These are phyloP conservation scores for Ensete glaucum DNA, from an alignment of 176 grass and related monocot species.

Conservation along the genomic window DNA sequence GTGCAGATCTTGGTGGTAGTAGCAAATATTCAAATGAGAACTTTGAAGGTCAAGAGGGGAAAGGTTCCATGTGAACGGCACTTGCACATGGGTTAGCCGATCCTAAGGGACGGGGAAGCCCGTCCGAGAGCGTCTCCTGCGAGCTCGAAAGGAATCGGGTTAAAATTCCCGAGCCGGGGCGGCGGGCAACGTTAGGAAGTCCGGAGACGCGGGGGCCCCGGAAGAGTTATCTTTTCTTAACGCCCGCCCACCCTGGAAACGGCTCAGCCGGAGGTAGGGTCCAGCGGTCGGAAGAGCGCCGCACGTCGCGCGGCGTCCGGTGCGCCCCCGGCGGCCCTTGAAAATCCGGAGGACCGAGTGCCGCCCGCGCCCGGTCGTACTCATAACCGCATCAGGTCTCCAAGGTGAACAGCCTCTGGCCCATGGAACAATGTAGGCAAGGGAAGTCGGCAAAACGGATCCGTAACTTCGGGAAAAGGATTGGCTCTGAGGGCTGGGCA, in stretches of 20 bases:
- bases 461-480: slow-evolving; percentile 40
- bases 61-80: slow-evolving; percentile 47
- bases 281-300: slow-evolving; percentile 46
- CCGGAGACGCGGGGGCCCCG: no score
- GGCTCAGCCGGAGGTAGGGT: slow-evolving; percentile 39
- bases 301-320: slow-evolving; percentile 51
- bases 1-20: slow-evolving; percentile 49
- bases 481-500: slow-evolving; percentile 39
- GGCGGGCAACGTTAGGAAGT: no score
- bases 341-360: slow-evolving; percentile 50
- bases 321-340: slow-evolving; percentile 51
- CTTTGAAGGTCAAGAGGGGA: slow-evolving; percentile 47
- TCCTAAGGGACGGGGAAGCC: slow-evolving; percentile 38
- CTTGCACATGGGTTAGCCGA: slow-evolving; percentile 47
- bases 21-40: slow-evolving; percentile 57
- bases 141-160: no score
- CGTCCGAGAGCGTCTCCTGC: no score
- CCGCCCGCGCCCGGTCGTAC: slow-evolving; percentile 33
- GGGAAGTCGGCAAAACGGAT: slow-evolving; percentile 41
- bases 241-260: no score
- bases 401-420: slow-evolving; percentile 61
- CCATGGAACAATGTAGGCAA: slow-evolving; percentile 43
- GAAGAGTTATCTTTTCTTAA: no score
- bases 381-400: slow-evolving; percentile 81
- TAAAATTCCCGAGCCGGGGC: no score